Base-by-base conservation (phyloP, 1,284 basidiomycete species). In the Meira miltonrushii region DNA sequence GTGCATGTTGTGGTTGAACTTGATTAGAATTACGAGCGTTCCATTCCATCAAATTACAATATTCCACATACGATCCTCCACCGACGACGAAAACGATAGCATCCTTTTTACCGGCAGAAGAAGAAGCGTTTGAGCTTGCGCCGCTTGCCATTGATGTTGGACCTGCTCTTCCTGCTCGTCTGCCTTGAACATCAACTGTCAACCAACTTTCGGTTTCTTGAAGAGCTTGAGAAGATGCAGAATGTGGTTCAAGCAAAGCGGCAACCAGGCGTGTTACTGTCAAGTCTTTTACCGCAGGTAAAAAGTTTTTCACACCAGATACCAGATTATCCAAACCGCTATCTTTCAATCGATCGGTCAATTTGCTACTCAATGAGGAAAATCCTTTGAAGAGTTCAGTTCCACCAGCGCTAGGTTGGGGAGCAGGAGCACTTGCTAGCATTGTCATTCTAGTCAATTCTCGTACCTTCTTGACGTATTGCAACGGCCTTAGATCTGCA, bases 161-260 rank as follows among this genome's bases (percentile, higher is more conserved):
- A 0, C 65, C 58, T 0, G 55, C 62, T 9, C 72, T 58, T 2
- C 55, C 40, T 5, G 41, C 58, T 4, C 73, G 60, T n/a, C 72
- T 60, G 40, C 71, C 68, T 21, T 67, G 66, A 1, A 95, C 94
- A 78, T 99, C 95, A 51, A 99, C 86, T 80, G 89, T 88, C 46
- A 98, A 80, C 79, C 89, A 99, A 48, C 98, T 94, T 78, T 98
- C 95, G 2, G 94, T 96, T 80, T 97, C 94, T 75, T 89, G 87
- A 48, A 96, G 80, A 0, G 93, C 94, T 78, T 93, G 90, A 54
- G 91, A 90, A 12, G 90, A 90, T 1, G 91, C 94, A 0, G 87
- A 83, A 0, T 89, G 86, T 0, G 94, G 93, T 75, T 99, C 95
- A 92, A 98, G 97, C 21, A 99, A 82, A 4, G 94, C 92, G 71